Base-by-base conservation (phyloP, 2,329 filamentous ascomycete genomes). In the Colletotrichum euphorbiae region DNA sequence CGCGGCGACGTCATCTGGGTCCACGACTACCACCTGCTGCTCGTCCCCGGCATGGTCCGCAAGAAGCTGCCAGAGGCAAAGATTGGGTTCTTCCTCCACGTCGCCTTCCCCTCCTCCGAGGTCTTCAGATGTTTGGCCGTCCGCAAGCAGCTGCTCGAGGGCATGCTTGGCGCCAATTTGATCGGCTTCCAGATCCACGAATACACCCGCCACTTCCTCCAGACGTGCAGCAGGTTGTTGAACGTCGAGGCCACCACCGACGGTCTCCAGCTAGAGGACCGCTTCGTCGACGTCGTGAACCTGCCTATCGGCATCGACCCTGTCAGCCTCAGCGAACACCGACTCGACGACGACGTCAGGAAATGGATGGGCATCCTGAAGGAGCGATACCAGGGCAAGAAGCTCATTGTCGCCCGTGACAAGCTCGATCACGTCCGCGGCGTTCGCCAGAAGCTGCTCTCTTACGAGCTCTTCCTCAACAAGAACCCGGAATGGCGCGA, bases 71-170 rank as follows among this genome's bases (percentile, higher is more conserved):
- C 95, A 0, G 93, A 98, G 71, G 95, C 95, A 15, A 92, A 97
- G 81, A 98, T 98, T 73, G 95, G 95, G 11, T 96, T 98, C 82
- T 98, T 98, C 81, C 82, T 98, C 15, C 95, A 98, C 76, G 93
- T 95, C 31, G 94, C 95, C 0, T 98, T 98, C 79, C 95, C 95
- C 0, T 98, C 95, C 0, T 98, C 95, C 0, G 95, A 98, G 75
- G 93, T 98, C 1, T 98, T 98, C 81, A 89, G 95, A 54, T 98
- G 95, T 77, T 82, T 98, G 21, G 93, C 95, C 3, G 90, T 93
- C 11, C 91, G 95, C 67, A 94, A 92, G 72, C 88, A 97, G 78
- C 86, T 98, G 9, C 86, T 98, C 1, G 91, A 97, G 73, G 95
- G 96, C 62, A 95, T 98, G 84, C 88, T 98, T 0, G 95, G 95